Percentiles rank a stretch among this genome's conserved stretches.
These are phyloP conservation scores for Baeospora myosura DNA, from an alignment of 1,284 basidiomycete genomes.

Conservation along the genomic window DNA sequence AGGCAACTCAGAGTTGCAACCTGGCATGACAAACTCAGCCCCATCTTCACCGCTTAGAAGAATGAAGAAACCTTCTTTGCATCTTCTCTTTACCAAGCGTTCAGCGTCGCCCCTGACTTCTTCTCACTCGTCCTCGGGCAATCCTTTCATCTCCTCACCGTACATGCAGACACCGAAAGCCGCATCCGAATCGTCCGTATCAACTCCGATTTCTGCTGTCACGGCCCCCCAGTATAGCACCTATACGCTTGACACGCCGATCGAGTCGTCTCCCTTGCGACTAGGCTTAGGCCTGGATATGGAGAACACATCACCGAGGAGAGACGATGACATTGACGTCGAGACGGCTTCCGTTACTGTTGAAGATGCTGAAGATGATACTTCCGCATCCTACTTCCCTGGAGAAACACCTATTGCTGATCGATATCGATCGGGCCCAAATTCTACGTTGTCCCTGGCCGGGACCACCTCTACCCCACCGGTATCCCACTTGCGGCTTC, in stretches of 20 bases:
- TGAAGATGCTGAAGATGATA: not conserved
- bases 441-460: slow-evolving; percentile 24
- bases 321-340: slow-evolving; percentile 1
- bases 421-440: slow-evolving; percentile 30
- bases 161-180: slow-evolving; percentile 27
- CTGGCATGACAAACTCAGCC: slow-evolving; percentile 17
- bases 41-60: slow-evolving; percentile 26
- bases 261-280: slow-evolving; percentile 38
- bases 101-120: slow-evolving; percentile 29
- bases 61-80: slow-evolving; percentile 48
- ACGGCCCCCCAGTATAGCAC: slow-evolving; percentile 37
- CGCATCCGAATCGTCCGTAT: slow-evolving; percentile 38
- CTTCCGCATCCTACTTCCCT: slow-evolving; percentile 15
- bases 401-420: slow-evolving; percentile 44
- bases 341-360: not conserved
- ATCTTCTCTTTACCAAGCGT: slow-evolving; percentile 45
- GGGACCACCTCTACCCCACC: slow-evolving; percentile 10
- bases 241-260: slow-evolving; percentile 40
- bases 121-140: slow-evolving; percentile 3
- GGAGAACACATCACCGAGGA: slow-evolving; percentile 11
- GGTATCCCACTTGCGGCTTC: slow-evolving; percentile 21
- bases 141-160: slow-evolving; percentile 26
- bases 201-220: slow-evolving; percentile 34
- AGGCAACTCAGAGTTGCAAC: too few relatives aligned
- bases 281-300: slow-evolving; percentile 33